phyloP scores from a whole-genome alignment of 139 green algal species.

The Chlamydomonas sphaeroides region DNA sequence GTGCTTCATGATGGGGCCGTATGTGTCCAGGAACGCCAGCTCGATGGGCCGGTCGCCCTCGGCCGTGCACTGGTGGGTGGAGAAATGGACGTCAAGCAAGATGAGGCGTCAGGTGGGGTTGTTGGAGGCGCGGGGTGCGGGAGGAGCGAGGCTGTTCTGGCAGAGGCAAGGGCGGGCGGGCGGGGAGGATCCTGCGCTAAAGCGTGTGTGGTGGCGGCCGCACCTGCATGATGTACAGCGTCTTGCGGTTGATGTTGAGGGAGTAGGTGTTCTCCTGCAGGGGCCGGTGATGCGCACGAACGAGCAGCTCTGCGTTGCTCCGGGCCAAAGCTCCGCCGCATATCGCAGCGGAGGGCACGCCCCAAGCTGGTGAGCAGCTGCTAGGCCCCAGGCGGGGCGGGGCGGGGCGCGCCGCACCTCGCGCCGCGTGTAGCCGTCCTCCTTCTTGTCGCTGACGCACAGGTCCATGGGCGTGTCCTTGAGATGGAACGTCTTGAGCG shows the following conservation, averaged over 20 bases:
- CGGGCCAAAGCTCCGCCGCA: no score
- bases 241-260: slow-evolving; percentile 67
- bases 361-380: no score
- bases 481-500: slow-evolving; percentile 53
- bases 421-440: slow-evolving; percentile 49
- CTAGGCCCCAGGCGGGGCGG: no score
- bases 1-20: slow-evolving; percentile 76
- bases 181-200: no score
- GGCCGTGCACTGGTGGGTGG: slow-evolving; percentile 10
- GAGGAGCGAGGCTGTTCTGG: no score
- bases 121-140: background rate
- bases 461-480: slow-evolving; percentile 60
- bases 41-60: slow-evolving; percentile 66
- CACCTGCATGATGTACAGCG: slow-evolving; percentile 70
- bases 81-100: no score
- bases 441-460: slow-evolving; percentile 58
- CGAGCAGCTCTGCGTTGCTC: no score
- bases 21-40: slow-evolving; percentile 75
- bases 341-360: no score
- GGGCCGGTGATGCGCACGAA: no score
- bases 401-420: slow-evolving; percentile 50
- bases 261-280: slow-evolving; percentile 65
- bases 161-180: no score
- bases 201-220: no score
- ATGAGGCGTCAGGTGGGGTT: background rate